Percentiles rank a stretch among this genome's conserved stretches.
These are phyloP conservation scores for Dactylella cylindrospora DNA, from an alignment of 2,329 filamentous ascomycete species.

Conservation along the genomic window DNA sequence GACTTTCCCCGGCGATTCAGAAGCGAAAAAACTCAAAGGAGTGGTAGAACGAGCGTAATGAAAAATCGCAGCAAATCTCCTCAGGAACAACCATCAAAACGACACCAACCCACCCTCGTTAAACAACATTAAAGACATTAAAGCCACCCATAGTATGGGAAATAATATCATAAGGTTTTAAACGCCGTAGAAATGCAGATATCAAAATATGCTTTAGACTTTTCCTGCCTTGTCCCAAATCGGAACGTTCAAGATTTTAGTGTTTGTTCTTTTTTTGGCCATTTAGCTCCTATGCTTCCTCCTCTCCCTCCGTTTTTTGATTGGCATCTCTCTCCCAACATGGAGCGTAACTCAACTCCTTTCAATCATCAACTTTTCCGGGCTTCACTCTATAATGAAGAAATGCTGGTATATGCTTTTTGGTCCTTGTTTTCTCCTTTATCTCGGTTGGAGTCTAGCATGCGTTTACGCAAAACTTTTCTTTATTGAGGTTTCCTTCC, in stretches of 20 bases:
- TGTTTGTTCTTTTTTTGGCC: constrained; percentile 14
- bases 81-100: too few relatives aligned
- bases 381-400: background rate
- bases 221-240: constrained; percentile 8
- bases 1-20: background rate
- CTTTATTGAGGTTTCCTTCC: constrained; percentile 13
- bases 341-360: background rate
- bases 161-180: constrained; percentile 19
- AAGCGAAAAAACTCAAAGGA: background rate
- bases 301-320: constrained; percentile 1
- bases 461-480: background rate
- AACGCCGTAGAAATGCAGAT: constrained; percentile 37
- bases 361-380: background rate
- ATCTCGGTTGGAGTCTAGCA: too few relatives aligned
- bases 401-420: too few relatives aligned
- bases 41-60: too few relatives aligned
- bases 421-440: too few relatives aligned
- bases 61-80: too few relatives aligned
- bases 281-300: background rate
- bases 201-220: background rate
- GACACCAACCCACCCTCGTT: too few relatives aligned
- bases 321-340: background rate
- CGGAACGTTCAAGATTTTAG: too few relatives aligned
- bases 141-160: constrained; percentile 26
- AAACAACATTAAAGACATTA: too few relatives aligned